These are phyloP conservation scores for Globisporangium apiculatum DNA, from an alignment of 352 stramenopile species.

Conservation along the genomic window DNA sequence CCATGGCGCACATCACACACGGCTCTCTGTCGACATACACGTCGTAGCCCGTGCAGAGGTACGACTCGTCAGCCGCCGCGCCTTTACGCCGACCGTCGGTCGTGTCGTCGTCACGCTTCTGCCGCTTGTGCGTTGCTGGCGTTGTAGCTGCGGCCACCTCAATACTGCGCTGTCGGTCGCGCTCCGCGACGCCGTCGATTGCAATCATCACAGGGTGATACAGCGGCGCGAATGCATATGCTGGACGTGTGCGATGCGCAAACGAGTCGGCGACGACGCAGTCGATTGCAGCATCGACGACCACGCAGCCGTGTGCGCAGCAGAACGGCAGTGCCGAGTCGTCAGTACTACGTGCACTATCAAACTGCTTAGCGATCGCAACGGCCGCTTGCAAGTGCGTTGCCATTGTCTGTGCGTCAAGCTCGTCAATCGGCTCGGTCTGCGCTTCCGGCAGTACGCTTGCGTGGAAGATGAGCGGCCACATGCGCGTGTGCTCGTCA, in stretches of 20 bases:
- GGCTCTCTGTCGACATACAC: constrained; percentile 82
- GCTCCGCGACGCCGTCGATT: constrained; percentile 55
- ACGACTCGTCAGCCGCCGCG: constrained; percentile 31
- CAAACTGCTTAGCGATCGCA: constrained; percentile 14
- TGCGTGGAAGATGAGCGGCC: constrained; percentile 77
- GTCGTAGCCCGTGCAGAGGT: constrained; percentile 87
- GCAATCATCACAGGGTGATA: constrained; percentile 71
- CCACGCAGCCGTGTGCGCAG: constrained; percentile 45
- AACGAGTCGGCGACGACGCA: constrained; percentile 26
- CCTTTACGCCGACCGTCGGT: background rate
- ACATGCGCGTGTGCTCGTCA: constrained; percentile 47
- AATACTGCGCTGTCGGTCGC: constrained; percentile 35
- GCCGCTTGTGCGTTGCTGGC: constrained; percentile 21
- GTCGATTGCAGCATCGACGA: constrained; percentile 29
- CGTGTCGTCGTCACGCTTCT: constrained; percentile 15
- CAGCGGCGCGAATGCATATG: constrained; percentile 36
- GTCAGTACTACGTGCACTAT: constrained; percentile 11
- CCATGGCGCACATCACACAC: constrained; percentile 88
- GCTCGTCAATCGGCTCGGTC: constrained; percentile 29
- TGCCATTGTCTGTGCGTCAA: constrained; percentile 28
- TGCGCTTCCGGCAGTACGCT: constrained; percentile 41
- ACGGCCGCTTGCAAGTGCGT: constrained; percentile 21
- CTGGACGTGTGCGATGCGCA: background rate
- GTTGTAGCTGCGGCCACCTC: background rate
- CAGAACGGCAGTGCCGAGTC: constrained; percentile 11